Percentiles rank a stretch among this genome's conserved stretches.
phyloP scores from a whole-genome alignment of 1,284 basidiomycete genomes.

The Flammula alnicola region DNA sequence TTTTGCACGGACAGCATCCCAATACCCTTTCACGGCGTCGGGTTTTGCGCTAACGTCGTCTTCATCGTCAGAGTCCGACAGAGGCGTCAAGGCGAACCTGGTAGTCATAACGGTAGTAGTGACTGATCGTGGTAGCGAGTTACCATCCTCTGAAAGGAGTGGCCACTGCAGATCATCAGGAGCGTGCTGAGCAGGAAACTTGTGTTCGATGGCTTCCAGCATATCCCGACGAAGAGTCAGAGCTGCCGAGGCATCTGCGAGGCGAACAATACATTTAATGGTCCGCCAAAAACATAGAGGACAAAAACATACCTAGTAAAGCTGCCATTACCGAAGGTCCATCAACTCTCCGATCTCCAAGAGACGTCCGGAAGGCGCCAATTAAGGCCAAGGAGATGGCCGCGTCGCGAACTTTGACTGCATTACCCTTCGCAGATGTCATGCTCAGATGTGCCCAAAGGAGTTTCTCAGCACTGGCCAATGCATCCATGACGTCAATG shows the following conservation, averaged over 20 bases:
- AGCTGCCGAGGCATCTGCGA: conserved; percentile 66
- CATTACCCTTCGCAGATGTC: conserved; percentile 63
- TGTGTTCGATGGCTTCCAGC: conserved; percentile 69
- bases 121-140: conserved; percentile 25
- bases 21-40: conserved; percentile 54
- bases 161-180: conserved; percentile 77
- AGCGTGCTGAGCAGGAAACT: conserved; percentile 51
- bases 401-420: conserved; percentile 74
- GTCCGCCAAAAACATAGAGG: conserved; percentile 4
- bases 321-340: conserved; percentile 57
- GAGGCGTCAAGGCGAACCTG: conserved; percentile 15
- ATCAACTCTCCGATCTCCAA: conserved; percentile 61
- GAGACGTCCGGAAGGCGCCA: conserved; percentile 76
- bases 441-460: conserved; percentile 70
- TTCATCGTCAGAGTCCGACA: conserved; percentile 34
- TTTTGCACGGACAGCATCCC: conserved; percentile 57
- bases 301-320: conserved; percentile 62
- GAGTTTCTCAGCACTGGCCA: conserved; percentile 70
- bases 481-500: conserved; percentile 63
- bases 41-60: conserved; percentile 45
- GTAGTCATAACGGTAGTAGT: conserved; percentile 1
- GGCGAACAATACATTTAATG: conserved; percentile 5
- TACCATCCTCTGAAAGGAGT: conserved; percentile 47
- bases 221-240: conserved; percentile 84
- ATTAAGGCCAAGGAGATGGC: conserved; percentile 74